A percentile compares a stretch with the other conserved stretches of the same genome.
Conservation (phyloP, 495 filamentous ascomycete genomes). For the Penicillium lividum region DNA sequence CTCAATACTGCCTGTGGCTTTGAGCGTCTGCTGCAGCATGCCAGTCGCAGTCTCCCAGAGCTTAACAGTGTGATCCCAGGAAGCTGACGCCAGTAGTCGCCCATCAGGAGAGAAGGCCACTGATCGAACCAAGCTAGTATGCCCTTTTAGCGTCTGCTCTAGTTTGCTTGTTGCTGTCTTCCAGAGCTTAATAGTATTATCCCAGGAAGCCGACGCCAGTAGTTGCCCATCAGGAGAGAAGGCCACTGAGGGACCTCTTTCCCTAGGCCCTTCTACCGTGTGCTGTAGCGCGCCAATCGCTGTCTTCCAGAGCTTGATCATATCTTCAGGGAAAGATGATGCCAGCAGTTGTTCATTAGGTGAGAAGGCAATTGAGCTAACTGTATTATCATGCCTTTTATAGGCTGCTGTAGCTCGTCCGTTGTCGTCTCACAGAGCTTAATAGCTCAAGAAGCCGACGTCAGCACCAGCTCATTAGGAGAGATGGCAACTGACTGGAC, state of each 20-base stretch:
- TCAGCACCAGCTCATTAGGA: neutral
- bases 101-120: neutral
- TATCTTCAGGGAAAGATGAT: no score
- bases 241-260: neutral
- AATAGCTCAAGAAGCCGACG: neutral
- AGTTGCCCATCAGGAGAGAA: neutral
- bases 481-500: neutral
- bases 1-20: no score
- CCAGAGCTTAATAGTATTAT: neutral
- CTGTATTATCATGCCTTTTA: no score
- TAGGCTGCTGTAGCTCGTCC: no score
- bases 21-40: no score
- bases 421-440: neutral
- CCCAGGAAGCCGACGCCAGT: no score
- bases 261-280: neutral
- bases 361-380: neutral
- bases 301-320: neutral
- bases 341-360: neutral
- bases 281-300: no score
- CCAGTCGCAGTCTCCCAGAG: no score
- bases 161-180: neutral
- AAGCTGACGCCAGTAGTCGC: neutral
- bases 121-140: no score
- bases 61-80: no score
- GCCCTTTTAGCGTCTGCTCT: constrained; percentile 1